Evolutionary conservation across 2,329 filamentous ascomycete species (phyloP).

Genomic region (Lachnellula cervina): DNA sequence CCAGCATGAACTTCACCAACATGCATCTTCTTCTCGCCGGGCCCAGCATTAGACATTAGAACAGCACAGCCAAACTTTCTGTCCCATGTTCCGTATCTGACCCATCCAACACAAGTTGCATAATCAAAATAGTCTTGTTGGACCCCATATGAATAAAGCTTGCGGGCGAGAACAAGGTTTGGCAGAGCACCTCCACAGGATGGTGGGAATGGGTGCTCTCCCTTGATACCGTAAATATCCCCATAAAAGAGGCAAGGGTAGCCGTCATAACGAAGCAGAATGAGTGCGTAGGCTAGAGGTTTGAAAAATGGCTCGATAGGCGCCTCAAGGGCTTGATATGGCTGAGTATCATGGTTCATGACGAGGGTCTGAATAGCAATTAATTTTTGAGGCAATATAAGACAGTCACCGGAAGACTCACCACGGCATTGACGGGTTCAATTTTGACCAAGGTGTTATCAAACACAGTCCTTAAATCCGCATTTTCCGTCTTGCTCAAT

Average conservation of each 20-base stretch:
- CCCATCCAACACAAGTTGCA: conserved; percentile 55
- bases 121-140: conserved; percentile 61
- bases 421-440: conserved; percentile 52
- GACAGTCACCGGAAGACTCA: conserved; percentile 31
- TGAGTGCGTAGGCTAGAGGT: conserved; percentile 65
- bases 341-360: conserved; percentile 67
- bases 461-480: conserved; percentile 61
- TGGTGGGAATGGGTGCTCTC: conserved; percentile 44
- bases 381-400: background rate
- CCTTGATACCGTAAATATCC: conserved; percentile 59
- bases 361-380: conserved; percentile 53
- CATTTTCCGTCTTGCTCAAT: conserved; percentile 50
- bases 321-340: conserved; percentile 57
- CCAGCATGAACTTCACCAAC: conserved; percentile 54
- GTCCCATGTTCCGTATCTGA: conserved; percentile 45
- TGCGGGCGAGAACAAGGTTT: conserved; percentile 55
- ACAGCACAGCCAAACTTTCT: conserved; percentile 49
- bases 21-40: conserved; percentile 53
- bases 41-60: conserved; percentile 49
- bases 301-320: conserved; percentile 65
- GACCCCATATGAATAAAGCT: conserved; percentile 61
- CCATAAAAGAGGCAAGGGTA: conserved; percentile 68
- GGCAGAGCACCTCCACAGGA: conserved; percentile 51
- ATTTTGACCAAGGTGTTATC: conserved; percentile 52
- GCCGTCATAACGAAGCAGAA: conserved; percentile 59